Evolutionary conservation across 2,329 filamentous ascomycete species (phyloP).

Genomic region (Xylariaceae sp.): DNA sequence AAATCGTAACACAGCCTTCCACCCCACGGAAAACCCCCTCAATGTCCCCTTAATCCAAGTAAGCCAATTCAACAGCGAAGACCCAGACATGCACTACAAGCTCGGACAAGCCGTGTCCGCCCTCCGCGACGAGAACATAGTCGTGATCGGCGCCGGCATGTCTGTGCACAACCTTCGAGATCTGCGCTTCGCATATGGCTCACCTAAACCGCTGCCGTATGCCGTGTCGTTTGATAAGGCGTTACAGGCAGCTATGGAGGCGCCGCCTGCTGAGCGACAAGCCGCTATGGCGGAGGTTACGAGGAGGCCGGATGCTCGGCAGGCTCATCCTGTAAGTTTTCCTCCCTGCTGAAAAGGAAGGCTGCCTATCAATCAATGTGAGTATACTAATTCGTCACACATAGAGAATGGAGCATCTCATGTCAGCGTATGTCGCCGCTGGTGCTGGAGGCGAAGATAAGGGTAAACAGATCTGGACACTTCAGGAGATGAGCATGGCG

Average conservation of each 20-base stretch:
- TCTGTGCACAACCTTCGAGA: slow-evolving; percentile 68
- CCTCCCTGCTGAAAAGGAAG: neutral
- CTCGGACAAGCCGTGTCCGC: slow-evolving; percentile 62
- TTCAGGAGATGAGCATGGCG: slow-evolving; percentile 42
- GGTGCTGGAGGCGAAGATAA: slow-evolving; percentile 42
- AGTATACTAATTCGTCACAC: neutral
- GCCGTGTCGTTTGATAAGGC: slow-evolving; percentile 62
- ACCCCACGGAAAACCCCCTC: slow-evolving; percentile 58
- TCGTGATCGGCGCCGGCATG: slow-evolving; percentile 71
- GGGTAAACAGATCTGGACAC: slow-evolving; percentile 42
- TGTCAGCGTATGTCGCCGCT: slow-evolving; percentile 45
- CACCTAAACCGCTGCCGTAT: slow-evolving; percentile 50
- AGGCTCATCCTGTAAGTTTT: slow-evolving; percentile 40
- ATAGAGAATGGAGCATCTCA: slow-evolving; percentile 45
- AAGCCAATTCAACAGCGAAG: slow-evolving; percentile 62
- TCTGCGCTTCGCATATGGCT: slow-evolving; percentile 41
- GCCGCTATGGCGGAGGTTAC: slow-evolving; percentile 37
- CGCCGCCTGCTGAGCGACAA: slow-evolving; percentile 35
- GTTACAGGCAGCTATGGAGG: slow-evolving; percentile 60
- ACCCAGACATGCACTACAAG: slow-evolving; percentile 61
- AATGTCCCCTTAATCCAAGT: slow-evolving; percentile 69
- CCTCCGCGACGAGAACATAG: slow-evolving; percentile 63
- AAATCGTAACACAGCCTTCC: slow-evolving; percentile 46
- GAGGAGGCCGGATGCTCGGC: slow-evolving; percentile 41
- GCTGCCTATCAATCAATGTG: neutral